Conservation (phyloP, 1,139 yeast species). For the Kurtzmaniella quercitrusa region DNA sequence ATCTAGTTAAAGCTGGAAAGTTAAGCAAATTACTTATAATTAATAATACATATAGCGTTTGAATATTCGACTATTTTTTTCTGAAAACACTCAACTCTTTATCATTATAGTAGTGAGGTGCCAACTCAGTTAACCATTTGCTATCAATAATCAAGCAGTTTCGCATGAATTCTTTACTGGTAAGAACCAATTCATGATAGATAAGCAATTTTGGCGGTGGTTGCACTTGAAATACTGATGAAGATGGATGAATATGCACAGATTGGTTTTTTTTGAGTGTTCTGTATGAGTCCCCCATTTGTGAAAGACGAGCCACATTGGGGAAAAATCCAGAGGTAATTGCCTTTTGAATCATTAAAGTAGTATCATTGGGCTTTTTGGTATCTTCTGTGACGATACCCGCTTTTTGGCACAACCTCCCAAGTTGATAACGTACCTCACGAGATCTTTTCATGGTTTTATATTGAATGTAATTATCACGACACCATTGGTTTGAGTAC, state of each 20-base stretch:
- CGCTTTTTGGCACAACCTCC: conserved; percentile 54
- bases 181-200: conserved; percentile 81
- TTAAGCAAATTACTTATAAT: neutral
- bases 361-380: conserved; percentile 15
- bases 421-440: conserved; percentile 71
- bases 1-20: neutral
- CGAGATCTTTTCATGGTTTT: conserved; percentile 67
- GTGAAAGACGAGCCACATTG: conserved; percentile 66
- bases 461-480: conserved; percentile 75
- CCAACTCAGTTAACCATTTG: conserved; percentile 43
- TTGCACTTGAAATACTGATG: conserved; percentile 52
- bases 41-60: neutral
- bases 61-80: too few relatives aligned
- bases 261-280: conserved; percentile 60
- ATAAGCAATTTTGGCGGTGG: conserved; percentile 72
- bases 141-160: conserved; percentile 73
- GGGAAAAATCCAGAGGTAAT: conserved; percentile 81
- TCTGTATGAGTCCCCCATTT: conserved; percentile 68
- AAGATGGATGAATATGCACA: conserved; percentile 82
- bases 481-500: conserved; percentile 79
- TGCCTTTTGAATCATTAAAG: conserved; percentile 54
- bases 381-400: conserved; percentile 33
- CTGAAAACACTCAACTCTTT: conserved; percentile 16
- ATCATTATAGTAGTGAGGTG: conserved; percentile 21
- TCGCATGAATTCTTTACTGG: conserved; percentile 86